phyloP scores from a whole-genome alignment of 331 rosid species.

The Erythrophleum ivorense region DNA sequence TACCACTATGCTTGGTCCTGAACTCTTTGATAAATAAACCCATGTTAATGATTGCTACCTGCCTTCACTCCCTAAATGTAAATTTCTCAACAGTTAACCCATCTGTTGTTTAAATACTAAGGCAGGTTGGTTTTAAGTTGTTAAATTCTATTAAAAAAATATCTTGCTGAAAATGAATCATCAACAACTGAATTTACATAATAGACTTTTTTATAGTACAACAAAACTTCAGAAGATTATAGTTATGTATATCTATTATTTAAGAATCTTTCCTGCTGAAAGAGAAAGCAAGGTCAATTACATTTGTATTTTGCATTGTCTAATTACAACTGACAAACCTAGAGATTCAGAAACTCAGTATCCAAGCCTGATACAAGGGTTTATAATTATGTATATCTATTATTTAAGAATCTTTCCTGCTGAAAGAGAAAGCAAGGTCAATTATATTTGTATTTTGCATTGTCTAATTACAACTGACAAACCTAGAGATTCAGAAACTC shows the following conservation, averaged over 20 bases:
- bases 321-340: constrained; percentile 8
- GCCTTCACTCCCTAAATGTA: constrained; percentile 23
- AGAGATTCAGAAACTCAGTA: constrained; percentile 6
- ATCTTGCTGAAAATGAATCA: constrained; percentile 9
- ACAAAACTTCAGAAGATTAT: background rate
- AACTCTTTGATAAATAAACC: constrained; percentile 2
- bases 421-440: background rate
- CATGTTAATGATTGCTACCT: constrained; percentile 7
- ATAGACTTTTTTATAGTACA: background rate
- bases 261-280: background rate
- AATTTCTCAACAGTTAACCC: background rate
- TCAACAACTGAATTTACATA: constrained; percentile 16
- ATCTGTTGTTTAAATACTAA: background rate
- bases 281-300: background rate
- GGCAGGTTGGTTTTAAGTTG: background rate
- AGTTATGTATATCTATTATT: background rate
- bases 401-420: background rate
- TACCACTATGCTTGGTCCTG: constrained; percentile 5
- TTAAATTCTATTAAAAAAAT: background rate
- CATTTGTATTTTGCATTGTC: constrained; percentile 4
- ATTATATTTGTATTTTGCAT: background rate
- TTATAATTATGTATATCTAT: background rate
- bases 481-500: constrained; percentile 16
- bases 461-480: constrained; percentile 7
- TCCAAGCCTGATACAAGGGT: background rate